Evolutionary conservation across 2,329 filamentous ascomycete genomes (phyloP).

Genomic region (Sporothrix globosa): DNA sequence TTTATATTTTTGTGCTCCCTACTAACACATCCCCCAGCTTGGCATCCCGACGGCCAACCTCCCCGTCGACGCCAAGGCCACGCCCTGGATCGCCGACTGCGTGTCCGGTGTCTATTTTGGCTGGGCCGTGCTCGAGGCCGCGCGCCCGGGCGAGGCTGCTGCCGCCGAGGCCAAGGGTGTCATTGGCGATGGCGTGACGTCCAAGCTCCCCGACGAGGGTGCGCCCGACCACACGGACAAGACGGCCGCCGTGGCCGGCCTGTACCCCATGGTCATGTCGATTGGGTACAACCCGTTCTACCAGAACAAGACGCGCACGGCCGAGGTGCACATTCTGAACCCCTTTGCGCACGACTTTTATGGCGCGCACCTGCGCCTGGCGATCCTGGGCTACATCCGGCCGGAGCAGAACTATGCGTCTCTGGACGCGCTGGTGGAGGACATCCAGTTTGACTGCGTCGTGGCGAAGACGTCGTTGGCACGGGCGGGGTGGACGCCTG

Average conservation of each 20-base stretch:
- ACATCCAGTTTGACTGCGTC: slow-evolving; percentile 87
- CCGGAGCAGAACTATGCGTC: slow-evolving; percentile 86
- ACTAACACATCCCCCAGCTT: slow-evolving; percentile 57
- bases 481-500: slow-evolving; percentile 62
- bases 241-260: slow-evolving; percentile 38
- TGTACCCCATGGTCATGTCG: slow-evolving; percentile 88
- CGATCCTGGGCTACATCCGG: slow-evolving; percentile 85
- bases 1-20: background rate
- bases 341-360: slow-evolving; percentile 83
- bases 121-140: slow-evolving; percentile 74
- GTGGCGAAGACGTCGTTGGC: slow-evolving; percentile 75
- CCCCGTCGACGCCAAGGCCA: slow-evolving; percentile 65
- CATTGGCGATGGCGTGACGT: slow-evolving; percentile 49
- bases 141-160: slow-evolving; percentile 52
- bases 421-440: slow-evolving; percentile 79
- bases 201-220: slow-evolving; percentile 17
- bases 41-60: slow-evolving; percentile 97
- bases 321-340: slow-evolving; percentile 89
- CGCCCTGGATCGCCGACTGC: slow-evolving; percentile 64
- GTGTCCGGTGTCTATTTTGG: slow-evolving; percentile 91
- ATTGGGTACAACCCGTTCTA: slow-evolving; percentile 98
- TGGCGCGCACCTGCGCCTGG: slow-evolving; percentile 73
- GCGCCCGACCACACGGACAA: slow-evolving; percentile 48
- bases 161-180: slow-evolving; percentile 33
- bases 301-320: slow-evolving; percentile 82